phyloP scores from a whole-genome alignment of 768 basidiomycete genomes.

The Xerocomellus dryophilus region DNA sequence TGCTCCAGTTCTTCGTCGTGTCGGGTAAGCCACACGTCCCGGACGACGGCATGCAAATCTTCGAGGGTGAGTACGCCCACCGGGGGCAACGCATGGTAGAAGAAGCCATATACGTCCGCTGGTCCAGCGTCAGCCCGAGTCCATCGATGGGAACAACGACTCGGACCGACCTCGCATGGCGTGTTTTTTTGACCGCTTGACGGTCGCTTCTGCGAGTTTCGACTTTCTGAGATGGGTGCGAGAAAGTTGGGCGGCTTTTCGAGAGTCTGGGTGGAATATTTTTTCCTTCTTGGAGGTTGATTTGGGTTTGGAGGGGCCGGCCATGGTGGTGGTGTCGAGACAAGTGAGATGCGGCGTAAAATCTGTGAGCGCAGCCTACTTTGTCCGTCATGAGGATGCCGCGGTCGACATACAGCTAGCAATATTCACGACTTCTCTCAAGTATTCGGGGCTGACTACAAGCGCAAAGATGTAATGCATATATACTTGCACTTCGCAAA shows the following conservation, averaged over 20 bases:
- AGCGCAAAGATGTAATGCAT: too few relatives aligned
- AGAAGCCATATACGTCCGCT: conserved; percentile 77
- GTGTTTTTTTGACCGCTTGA: conserved; percentile 57
- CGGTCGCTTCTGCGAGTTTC: conserved; percentile 56
- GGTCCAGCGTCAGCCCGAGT: background rate
- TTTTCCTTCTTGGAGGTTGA: conserved; percentile 61
- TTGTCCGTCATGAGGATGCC: too few relatives aligned
- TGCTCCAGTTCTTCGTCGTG: conserved; percentile 61
- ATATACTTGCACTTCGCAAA: too few relatives aligned
- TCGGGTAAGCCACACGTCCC: conserved; percentile 71
- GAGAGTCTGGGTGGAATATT: conserved; percentile 76
- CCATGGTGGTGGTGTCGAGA: background rate
- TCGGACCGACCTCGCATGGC: conserved; percentile 43
- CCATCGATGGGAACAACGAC: background rate
- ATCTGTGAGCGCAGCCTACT: too few relatives aligned
- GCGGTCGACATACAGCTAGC: too few relatives aligned
- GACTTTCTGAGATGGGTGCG: conserved; percentile 66
- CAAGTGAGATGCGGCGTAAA: too few relatives aligned
- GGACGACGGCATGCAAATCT: conserved; percentile 62
- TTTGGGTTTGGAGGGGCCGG: conserved; percentile 19
- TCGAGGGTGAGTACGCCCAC: conserved; percentile 54
- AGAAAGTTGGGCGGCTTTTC: conserved; percentile 75
- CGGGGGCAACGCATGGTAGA: conserved; percentile 66
- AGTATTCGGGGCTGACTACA: too few relatives aligned
- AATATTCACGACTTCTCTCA: too few relatives aligned